Base-by-base conservation (phyloP, 2,329 filamentous ascomycete species). In the Pseudogymnoascus sp. region DNA sequence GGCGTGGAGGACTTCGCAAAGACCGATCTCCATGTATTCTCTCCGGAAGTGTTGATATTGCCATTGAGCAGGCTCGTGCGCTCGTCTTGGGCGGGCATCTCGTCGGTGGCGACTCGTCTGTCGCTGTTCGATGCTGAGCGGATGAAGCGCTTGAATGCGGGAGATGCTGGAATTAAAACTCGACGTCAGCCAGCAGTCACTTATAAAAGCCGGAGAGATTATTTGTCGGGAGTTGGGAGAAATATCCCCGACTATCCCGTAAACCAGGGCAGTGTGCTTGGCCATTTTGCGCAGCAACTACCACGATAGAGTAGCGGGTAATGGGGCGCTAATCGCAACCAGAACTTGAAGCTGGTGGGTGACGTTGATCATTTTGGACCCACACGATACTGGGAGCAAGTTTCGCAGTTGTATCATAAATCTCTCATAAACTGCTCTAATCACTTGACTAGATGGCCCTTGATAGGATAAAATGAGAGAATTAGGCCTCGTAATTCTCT, bases 1-100 rank as follows among this genome's bases (percentile, higher is more conserved):
- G 71, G 71, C 48, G 71, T 72, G 61, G 71, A 66, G 2, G 64
- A 62, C 62, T 65, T 69, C 37, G 71, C 68, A 63, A 67, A 68
- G 57, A 73, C 43, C 39, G 62, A 45, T 62, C 65, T 43, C 64
- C 70, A 65, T 31, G 62, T 64, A 43, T 54, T 48, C 11, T 62
- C 48, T 11, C 45, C 60, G 19, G 69, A 68, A 45, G 67, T 61
- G 10, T 65, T 64, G 16, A 25, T 31, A 54, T 60, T 41, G 14
- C 67, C 65, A 43, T 66, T 66, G 60, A 73, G 65, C 62, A 73
- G 62, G n/a, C 68, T 66, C 6, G 70, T 71, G 25, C 54, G 65
- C 65, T 73, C 72, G 51, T 64, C 68, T 64, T 64, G 28, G 39
- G 63, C 25, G 34, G 67, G 61, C 67, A 68, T 68, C n/a, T 45